These are phyloP conservation scores for Euphrasia arctica DNA, from an alignment of 305 asterid genomes.

Conservation along the genomic window DNA sequence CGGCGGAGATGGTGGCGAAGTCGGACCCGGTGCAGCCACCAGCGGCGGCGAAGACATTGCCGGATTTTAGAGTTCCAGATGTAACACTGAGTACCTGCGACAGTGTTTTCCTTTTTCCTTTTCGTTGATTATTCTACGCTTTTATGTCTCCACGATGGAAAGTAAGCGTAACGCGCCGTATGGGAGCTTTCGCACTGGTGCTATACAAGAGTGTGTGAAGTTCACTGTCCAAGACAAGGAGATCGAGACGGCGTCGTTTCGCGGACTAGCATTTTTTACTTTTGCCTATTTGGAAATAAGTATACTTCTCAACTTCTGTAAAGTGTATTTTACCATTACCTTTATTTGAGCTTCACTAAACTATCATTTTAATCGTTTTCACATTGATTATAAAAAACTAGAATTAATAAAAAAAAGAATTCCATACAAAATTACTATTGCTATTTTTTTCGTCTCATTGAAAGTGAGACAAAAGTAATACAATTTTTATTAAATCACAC, in stretches of 20 bases:
- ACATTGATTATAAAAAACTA: too few relatives aligned
- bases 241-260: conserved; percentile 37
- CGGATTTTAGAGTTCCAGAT: conserved; percentile 25
- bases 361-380: too few relatives aligned
- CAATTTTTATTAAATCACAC: too few relatives aligned
- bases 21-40: neutral
- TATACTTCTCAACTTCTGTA: too few relatives aligned
- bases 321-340: too few relatives aligned
- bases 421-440: too few relatives aligned
- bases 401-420: too few relatives aligned
- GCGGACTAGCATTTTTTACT: neutral
- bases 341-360: too few relatives aligned
- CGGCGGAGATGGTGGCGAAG: conserved; percentile 32
- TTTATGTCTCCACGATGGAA: conserved; percentile 26
- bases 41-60: conserved; percentile 42
- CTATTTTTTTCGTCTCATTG: too few relatives aligned
- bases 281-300: too few relatives aligned
- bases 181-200: conserved; percentile 15
- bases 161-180: conserved; percentile 34
- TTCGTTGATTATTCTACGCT: neutral
- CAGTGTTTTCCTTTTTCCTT: neutral
- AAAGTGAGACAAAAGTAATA: too few relatives aligned
- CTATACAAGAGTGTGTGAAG: conserved; percentile 20
- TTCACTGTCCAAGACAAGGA: neutral
- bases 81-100: neutral